Conservation (phyloP, 2,329 filamentous ascomycete species). For the Dactylellina drechsleri region DNA sequence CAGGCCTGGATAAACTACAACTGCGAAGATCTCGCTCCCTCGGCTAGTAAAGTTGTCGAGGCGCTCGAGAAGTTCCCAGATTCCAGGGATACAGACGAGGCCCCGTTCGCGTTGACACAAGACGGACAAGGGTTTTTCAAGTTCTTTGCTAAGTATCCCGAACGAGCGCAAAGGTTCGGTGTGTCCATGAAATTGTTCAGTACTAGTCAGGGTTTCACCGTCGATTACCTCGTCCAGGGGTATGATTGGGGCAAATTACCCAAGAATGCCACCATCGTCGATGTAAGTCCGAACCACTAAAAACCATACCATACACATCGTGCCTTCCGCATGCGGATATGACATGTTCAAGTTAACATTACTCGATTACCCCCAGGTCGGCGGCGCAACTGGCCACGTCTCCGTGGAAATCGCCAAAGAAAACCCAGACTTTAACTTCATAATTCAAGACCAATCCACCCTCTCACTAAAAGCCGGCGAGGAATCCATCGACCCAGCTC, state of each 20-base stretch:
- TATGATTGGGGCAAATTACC: slow-evolving; percentile 67
- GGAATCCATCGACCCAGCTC: slow-evolving; percentile 13
- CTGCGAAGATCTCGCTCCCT: slow-evolving; percentile 64
- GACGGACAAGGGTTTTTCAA: slow-evolving; percentile 60
- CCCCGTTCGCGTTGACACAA: slow-evolving; percentile 59
- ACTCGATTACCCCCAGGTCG: slow-evolving; percentile 57
- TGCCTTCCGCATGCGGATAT: background rate
- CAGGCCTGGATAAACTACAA: slow-evolving; percentile 70
- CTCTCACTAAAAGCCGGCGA: slow-evolving; percentile 30
- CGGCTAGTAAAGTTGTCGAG: slow-evolving; percentile 55
- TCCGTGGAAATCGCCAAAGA: slow-evolving; percentile 67
- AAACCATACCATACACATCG: background rate
- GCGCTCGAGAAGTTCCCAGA: slow-evolving; percentile 59
- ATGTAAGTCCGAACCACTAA: slow-evolving; percentile 61
- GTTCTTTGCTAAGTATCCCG: slow-evolving; percentile 58
- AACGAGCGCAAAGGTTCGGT: slow-evolving; percentile 66
- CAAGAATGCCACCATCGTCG: slow-evolving; percentile 66
- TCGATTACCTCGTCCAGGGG: slow-evolving; percentile 67
- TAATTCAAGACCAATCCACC: slow-evolving; percentile 66
- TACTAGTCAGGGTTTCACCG: slow-evolving; percentile 68
- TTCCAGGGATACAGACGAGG: slow-evolving; percentile 56
- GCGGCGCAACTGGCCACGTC: slow-evolving; percentile 70
- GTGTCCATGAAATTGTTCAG: slow-evolving; percentile 68
- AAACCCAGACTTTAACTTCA: slow-evolving; percentile 67
- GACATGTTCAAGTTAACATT: background rate